Conservation (phyloP, 2,329 filamentous ascomycete species). For the Fusarium sp. region DNA sequence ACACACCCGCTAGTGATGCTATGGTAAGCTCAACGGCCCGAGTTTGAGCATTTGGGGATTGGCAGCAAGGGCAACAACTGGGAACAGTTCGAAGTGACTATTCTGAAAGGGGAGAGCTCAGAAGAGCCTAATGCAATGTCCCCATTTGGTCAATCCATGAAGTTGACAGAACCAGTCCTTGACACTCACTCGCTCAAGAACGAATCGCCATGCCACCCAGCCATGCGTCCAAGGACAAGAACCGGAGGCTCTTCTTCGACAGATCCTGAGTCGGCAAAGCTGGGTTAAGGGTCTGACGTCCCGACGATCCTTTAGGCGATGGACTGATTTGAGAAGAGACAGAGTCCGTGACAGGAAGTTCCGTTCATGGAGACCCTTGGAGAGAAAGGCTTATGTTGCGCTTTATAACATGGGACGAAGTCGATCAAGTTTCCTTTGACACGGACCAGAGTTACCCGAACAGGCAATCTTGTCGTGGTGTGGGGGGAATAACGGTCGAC, state of each 20-base stretch:
- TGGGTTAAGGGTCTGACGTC: constrained; percentile 38
- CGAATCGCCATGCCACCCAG: constrained; percentile 19
- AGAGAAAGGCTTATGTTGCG: constrained; percentile 28
- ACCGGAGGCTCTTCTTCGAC: constrained; percentile 19
- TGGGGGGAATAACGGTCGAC: constrained; percentile 36
- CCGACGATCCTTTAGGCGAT: constrained; percentile 36
- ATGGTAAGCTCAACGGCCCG: constrained; percentile 30
- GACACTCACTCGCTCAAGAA: constrained; percentile 13
- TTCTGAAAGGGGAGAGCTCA: constrained; percentile 25
- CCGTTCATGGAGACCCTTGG: constrained; percentile 29
- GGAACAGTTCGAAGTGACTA: constrained; percentile 19
- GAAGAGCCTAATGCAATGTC: constrained; percentile 22
- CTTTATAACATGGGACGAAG: constrained; percentile 38
- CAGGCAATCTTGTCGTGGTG: constrained; percentile 42
- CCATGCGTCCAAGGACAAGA: constrained; percentile 22
- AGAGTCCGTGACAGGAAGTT: constrained; percentile 29
- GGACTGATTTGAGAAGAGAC: constrained; percentile 30
- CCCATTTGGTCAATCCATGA: constrained; percentile 10
- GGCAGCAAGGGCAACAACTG: constrained; percentile 18
- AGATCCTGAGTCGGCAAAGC: constrained; percentile 33
- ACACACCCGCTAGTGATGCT: constrained; percentile 20
- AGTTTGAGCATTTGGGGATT: constrained; percentile 24
- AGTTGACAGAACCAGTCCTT: constrained; percentile 17
- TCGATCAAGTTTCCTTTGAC: constrained; percentile 38
- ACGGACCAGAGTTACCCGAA: constrained; percentile 41